Base-by-base conservation (phyloP, 306 rosid genomes). In the Inga laurina region DNA sequence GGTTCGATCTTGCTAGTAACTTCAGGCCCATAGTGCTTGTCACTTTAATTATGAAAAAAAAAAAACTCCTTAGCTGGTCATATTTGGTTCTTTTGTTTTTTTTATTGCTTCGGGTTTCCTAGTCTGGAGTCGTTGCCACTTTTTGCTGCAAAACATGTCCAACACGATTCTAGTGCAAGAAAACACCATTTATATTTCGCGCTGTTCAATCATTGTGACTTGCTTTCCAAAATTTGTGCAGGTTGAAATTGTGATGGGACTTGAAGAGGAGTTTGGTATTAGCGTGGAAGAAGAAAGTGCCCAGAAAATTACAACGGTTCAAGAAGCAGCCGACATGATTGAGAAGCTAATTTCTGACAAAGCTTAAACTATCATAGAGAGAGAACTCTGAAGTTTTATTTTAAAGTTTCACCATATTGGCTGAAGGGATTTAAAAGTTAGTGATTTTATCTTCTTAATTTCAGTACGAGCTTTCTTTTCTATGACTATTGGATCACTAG, bases 221-320 rank as follows among this genome's bases (percentile, higher is more conserved):
- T 41, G 64, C 18, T 62, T 22, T 62, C 13, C 34, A 77, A 61
- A 30, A 64, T 35, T 65, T 24, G 10, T 76, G 75, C 75, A 94
- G 98, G 98, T 94, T 78, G 97, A 94, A 91, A 94, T 94, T 84
- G 97, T 94, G 89, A 91, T 93, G 98, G 97, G 97, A 73, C 97
- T 94, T 76, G 97, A 81, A 81, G 98, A 93, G 88, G 92, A 74
- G 15, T 94, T 94, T 56, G 90, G 90, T 0, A 94, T 94, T 44
- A 82, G 89, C 80, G 89, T 51, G 89, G 82, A 88, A 86, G 98
- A 94, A 86, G 97, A 94, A 77, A 91, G 87, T 22, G 98, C 98
- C 24, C 97, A 91, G 86, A 79, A 49, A 76, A 94, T 92, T 67
- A 87, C 91, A 75, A 94, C 96, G 1, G 97, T 92, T 72, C 94